Base-by-base conservation (phyloP, 2,329 filamentous ascomycete species). In the Chaetomium globosum region DNA sequence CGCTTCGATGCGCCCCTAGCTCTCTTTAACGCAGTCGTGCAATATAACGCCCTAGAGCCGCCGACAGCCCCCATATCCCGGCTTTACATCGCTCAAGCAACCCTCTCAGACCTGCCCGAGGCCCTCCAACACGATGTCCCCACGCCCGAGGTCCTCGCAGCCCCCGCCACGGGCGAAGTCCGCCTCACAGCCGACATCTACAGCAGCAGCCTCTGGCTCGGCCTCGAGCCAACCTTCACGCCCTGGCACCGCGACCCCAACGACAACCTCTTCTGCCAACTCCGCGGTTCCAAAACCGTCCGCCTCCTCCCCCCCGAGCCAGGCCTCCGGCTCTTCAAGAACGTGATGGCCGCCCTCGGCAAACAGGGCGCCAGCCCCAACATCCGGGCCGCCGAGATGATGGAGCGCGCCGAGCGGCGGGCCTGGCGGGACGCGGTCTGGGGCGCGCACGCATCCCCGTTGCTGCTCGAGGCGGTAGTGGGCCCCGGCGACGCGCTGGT, bases 181-280 rank as follows among this genome's bases (percentile, higher is more conserved):
- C 83, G 86, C 1, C 91, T 91, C 0, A 89, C 85, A 70, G 92
- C 92, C 2, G 93, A 97, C 75, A 78, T 97, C n/a, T 97, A 98
- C 75, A 86, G 84, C 71, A 89, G 90, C 0, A 96, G 91, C 71
- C 80, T 98, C 52, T 99, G 94, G 94, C 83, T 98, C 13, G 95
- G 95, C 0, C 81, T 89, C 16, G 87, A 92, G 48, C 92, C 92
- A 0, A 97, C 93, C 0, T 93, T 92, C 71, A 97, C 95, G 0
- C 93, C 95, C 3, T 80, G 97, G 3, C 95, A 99, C 77, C 86
- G 90, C 62, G 95, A 99, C 73, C 95, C 95, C 0, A 98, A 98
- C 72, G 92, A 92, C 0, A 99, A 99, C 74, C 73, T 97, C 0
- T 97, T 98, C 75, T 86, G 91, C 54, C 95, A 99, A 77, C 77